Percentiles rank a stretch among this genome's conserved stretches.
These are phyloP conservation scores for Trichoderma orchidacearum DNA, from an alignment of 495 filamentous ascomycete species.

Conservation along the genomic window DNA sequence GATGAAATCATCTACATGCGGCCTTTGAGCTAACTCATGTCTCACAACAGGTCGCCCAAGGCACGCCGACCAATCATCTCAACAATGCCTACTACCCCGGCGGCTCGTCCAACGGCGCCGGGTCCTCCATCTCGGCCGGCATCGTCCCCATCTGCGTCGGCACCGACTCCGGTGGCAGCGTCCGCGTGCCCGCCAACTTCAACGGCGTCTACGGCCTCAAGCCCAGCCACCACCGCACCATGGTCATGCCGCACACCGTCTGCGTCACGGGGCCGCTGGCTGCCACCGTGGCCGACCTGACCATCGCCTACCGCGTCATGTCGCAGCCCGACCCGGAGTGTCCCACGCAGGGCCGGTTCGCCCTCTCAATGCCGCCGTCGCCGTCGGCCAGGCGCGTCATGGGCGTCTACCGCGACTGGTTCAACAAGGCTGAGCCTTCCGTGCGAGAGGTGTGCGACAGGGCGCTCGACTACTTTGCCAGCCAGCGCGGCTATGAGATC, in stretches of 20 bases:
- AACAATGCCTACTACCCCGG: slow-evolving; percentile 73
- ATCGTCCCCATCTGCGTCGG: slow-evolving; percentile 73
- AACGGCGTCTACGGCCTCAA: slow-evolving; percentile 87
- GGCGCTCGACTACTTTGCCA: slow-evolving; percentile 47
- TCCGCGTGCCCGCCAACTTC: slow-evolving; percentile 69
- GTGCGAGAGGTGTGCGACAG: slow-evolving; percentile 47
- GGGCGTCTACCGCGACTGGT: slow-evolving; percentile 67
- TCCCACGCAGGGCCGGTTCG: slow-evolving; percentile 21
- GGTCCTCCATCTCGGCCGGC: slow-evolving; percentile 62
- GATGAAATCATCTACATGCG: not conserved
- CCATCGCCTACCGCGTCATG: slow-evolving; percentile 65
- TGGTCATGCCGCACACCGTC: slow-evolving; percentile 42
- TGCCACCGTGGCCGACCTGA: slow-evolving; percentile 65
- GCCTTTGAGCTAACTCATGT: slow-evolving; percentile 47
- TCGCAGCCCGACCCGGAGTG: slow-evolving; percentile 50
- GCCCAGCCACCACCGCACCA: slow-evolving; percentile 60
- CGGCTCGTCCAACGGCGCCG: slow-evolving; percentile 77
- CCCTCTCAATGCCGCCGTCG: slow-evolving; percentile 28
- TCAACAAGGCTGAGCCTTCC: slow-evolving; percentile 47
- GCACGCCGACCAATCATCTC: slow-evolving; percentile 76
- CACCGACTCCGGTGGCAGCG: slow-evolving; percentile 76
- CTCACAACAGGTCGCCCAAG: slow-evolving; percentile 51
- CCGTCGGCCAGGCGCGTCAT: slow-evolving; percentile 32
- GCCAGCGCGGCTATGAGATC: slow-evolving; percentile 45
- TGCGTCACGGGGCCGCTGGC: slow-evolving; percentile 68